phyloP scores from a whole-genome alignment of 176 grass and related monocot species.

The Ensete glaucum region DNA sequence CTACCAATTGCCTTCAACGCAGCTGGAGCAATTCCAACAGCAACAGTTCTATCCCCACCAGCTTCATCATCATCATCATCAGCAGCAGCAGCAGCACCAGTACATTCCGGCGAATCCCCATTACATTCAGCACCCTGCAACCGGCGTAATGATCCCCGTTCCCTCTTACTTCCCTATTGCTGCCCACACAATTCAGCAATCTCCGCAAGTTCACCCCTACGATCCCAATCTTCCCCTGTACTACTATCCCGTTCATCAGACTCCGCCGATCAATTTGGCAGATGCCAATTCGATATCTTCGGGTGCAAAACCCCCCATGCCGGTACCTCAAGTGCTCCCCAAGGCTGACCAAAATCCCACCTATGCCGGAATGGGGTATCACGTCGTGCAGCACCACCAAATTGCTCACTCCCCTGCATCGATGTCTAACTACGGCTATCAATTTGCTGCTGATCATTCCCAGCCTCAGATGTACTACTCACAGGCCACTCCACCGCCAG shows the following conservation, averaged over 20 bases:
- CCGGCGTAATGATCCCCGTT: constrained; percentile 53
- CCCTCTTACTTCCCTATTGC: constrained; percentile 45
- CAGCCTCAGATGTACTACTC: constrained; percentile 62
- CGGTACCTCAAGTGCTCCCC: constrained; percentile 10
- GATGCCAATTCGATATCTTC: constrained; percentile 4
- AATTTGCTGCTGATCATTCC: constrained; percentile 47
- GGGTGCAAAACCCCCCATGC: constrained; percentile 26
- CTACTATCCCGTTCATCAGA: constrained; percentile 51
- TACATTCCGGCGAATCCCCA: constrained; percentile 51
- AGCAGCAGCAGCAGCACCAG: constrained; percentile 32
- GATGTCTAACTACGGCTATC: constrained; percentile 60
- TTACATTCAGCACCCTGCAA: constrained; percentile 67
- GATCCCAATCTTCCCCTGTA: constrained; percentile 61
- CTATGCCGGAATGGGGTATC: constrained; percentile 61
- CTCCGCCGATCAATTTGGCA: constrained; percentile 40
- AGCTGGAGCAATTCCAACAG: constrained; percentile 35
- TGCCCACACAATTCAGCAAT: constrained; percentile 41
- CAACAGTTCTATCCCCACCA: constrained; percentile 32
- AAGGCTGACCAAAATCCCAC: background rate
- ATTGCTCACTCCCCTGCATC: constrained; percentile 27
- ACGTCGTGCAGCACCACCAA: constrained; percentile 52
- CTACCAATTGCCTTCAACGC: constrained; percentile 32
- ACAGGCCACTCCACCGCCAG: constrained; percentile 32
- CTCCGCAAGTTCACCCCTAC: constrained; percentile 40
- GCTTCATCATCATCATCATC: constrained; percentile 20